Evolutionary conservation across 202 grass and related monocot genomes (phyloP).

Genomic region (Musa balbisiana): DNA sequence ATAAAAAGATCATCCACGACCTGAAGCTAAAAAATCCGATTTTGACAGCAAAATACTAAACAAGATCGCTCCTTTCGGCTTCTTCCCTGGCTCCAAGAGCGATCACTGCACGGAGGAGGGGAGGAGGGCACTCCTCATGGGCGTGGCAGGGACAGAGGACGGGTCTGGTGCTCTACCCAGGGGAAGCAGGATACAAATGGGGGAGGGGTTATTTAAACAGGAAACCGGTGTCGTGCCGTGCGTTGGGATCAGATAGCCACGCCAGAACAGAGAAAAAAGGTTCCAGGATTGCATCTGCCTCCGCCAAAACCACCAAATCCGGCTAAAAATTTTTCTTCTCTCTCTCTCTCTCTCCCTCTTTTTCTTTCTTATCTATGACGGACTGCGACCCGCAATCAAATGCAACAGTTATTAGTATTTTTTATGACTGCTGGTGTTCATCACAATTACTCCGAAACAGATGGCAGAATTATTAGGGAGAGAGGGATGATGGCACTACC

Average conservation of each 20-base stretch:
- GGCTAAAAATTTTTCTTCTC: neutral
- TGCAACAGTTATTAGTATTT: neutral
- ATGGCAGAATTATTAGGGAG: neutral
- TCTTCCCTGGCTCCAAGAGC: neutral
- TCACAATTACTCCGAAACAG: constrained; percentile 3
- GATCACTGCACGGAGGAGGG: neutral
- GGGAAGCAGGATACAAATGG: neutral
- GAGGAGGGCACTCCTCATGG: neutral
- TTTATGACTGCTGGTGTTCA: neutral
- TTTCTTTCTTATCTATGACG: neutral
- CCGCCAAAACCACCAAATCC: neutral
- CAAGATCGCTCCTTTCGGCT: neutral
- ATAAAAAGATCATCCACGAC: too few species aligned
- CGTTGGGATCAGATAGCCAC: neutral
- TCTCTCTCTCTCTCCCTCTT: neutral
- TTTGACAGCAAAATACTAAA: neutral
- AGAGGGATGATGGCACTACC: neutral
- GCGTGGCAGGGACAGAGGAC: neutral
- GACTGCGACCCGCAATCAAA: neutral
- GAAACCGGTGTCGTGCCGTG: neutral
- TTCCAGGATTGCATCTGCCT: neutral
- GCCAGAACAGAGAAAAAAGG: neutral
- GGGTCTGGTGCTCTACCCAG: neutral
- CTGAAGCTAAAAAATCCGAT: constrained; percentile 1
- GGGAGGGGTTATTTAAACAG: neutral